phyloP scores from a whole-genome alignment of 1,284 basidiomycete species.

The Golubevia sp. region DNA sequence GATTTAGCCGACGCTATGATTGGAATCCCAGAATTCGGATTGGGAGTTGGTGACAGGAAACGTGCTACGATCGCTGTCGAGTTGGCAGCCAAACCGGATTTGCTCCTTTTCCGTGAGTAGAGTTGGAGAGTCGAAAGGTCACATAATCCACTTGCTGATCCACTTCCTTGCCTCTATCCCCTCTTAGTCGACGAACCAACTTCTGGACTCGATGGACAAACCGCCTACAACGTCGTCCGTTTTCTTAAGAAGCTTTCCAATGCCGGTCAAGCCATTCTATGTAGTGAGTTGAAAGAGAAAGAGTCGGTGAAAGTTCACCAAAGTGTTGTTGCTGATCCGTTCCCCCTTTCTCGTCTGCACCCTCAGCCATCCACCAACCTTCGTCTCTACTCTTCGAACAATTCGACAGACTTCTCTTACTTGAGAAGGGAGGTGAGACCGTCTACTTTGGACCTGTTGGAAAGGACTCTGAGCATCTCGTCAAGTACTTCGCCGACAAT shows the following conservation, averaged over 20 bases:
- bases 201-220: constrained; percentile 49
- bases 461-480: constrained; percentile 33
- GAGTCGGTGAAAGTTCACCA: too few relatives aligned
- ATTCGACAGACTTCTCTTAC: constrained; percentile 45
- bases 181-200: constrained; percentile 56
- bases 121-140: too few relatives aligned
- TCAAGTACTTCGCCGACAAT: constrained; percentile 44
- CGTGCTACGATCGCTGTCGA: constrained; percentile 70
- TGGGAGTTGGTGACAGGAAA: constrained; percentile 67
- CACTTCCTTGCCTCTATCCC: constrained; percentile 21
- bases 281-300: too few relatives aligned
- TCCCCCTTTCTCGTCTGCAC: too few relatives aligned
- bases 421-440: constrained; percentile 40
- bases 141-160: constrained; percentile 24
- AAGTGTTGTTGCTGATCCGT: too few relatives aligned
- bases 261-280: constrained; percentile 42
- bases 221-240: constrained; percentile 43
- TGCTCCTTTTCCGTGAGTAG: constrained; percentile 82
- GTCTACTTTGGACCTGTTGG: constrained; percentile 51
- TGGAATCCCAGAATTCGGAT: constrained; percentile 64
- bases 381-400: constrained; percentile 37
- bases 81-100: constrained; percentile 70
- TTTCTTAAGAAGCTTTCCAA: constrained; percentile 45
- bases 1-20: constrained; percentile 66
- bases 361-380: constrained; percentile 46